Base-by-base conservation (phyloP, 441 rosid genomes). In the Capsella rubella region DNA sequence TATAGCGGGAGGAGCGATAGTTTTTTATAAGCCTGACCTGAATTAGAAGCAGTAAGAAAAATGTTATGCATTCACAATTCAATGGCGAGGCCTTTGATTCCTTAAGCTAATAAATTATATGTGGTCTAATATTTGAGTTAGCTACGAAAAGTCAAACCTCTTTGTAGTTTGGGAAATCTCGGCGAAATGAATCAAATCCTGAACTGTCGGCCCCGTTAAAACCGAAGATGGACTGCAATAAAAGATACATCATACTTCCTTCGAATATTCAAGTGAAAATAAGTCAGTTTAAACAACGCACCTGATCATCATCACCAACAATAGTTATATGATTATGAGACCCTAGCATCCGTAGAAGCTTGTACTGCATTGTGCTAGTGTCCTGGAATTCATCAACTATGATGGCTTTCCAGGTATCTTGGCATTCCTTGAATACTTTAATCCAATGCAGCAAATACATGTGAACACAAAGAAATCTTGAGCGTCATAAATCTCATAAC, bases 291-390 rank as follows among this genome's bases (percentile, higher is more conserved):
- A 50, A 59, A 72, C 3, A 67, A 46, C 65, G 54, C 34, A 90
- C 99, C 95, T 95, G 99, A 84, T 95, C 99, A 83, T 95, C 99
- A 83, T 95, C 99, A 51, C 98, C 98, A 69, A 92, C 91, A 69
- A 95, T 78, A 28, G 98, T 95, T 75, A 95, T 81, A 72, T 45
- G 78, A 77, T 86, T 83, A 80, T 92, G 96, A 75, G 95, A 86
- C 62, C 98, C 96, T 71, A 92, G 89, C 70, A 84, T 76, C 43
- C 74, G 81, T 35, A 95, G 79, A 79, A 92, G 91, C 79, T 72
- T 71, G 81, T 92, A 92, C 76, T 95, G 99, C 96, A 85, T 90
- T 67, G 92, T 81, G 83, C 98, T 95, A 50, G 99, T 95, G 84
- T 95, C 99, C 81, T 95, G 99, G 75, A 95, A 95, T 81, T 95